Evolutionary conservation across 2,329 filamentous ascomycete genomes (phyloP), one percentile per base, ranked within the genome.

Genomic region (Cladosporium velox): DNA sequence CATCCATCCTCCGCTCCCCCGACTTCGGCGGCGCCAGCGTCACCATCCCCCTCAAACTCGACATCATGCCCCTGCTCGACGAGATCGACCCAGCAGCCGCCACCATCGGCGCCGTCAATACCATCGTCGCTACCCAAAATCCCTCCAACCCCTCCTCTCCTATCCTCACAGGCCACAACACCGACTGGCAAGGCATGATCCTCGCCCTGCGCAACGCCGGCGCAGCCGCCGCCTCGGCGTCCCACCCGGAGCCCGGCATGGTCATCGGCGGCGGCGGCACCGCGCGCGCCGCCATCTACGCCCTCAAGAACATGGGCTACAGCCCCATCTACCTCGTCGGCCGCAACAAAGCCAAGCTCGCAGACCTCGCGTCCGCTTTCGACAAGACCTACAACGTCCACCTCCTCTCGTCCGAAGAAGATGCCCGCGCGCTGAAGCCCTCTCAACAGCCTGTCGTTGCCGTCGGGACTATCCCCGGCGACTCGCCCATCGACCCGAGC

Each of bases 261-360:
- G 91, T 98, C 15, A 87, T 99, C 64, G 95, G 95, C 3, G 92
- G 92, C 8, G 95, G 95, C 15, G 95, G 95, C 28, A 99, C 95
- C 6, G 91, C 93, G 0, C 88, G 95, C 66, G 95, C 94, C 5
- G 95, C 94, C 49, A 90, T 98, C 74, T 97, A 91, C 75, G 91
- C 94, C 1, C 83, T 99, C 28, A 88, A 93, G 72, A 87, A 87
- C 52, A 91, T 98, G 78, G 90, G 90, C 35, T 96, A 92, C 80
- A 86, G 85, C 8, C 92, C 93, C 2, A 91, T 99, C 74, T 97
- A 96, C 78, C 83, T 98, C 61, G 87, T 95, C 30, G 94, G 93
- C 24, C 89, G 95, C 58, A 91, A 90, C 64, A 79, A 85, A 14
- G 80, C 83, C 51, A 93, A 93, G 73, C 87, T 93, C 26, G 80